These are phyloP conservation scores for Pythium guiyangense DNA, from an alignment of 352 stramenopile genomes.

Conservation along the genomic window DNA sequence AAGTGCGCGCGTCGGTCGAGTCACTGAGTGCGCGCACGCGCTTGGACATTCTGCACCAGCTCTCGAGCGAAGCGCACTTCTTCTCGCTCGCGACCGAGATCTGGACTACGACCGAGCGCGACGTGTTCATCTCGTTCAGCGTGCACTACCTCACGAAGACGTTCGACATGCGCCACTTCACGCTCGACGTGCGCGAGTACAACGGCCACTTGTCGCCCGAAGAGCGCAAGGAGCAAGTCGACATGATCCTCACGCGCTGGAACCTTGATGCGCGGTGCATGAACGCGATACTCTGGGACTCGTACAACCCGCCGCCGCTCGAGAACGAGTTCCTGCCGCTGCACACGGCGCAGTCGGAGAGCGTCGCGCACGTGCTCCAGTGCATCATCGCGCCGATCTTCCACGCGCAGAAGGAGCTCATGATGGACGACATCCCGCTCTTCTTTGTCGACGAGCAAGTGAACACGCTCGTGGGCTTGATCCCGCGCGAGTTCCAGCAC, in stretches of 20 bases:
- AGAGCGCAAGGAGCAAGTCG: slow-evolving; percentile 35
- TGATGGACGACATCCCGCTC: slow-evolving; percentile 30
- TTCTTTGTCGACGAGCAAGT: slow-evolving; percentile 44
- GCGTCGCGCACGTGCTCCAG: slow-evolving; percentile 37
- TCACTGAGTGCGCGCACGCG: slow-evolving; percentile 35
- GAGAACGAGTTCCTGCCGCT: slow-evolving; percentile 22
- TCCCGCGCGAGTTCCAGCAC: slow-evolving; percentile 28
- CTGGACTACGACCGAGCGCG: slow-evolving; percentile 37
- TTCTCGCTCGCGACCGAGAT: slow-evolving; percentile 42
- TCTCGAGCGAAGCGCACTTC: slow-evolving; percentile 40
- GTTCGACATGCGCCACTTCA: slow-evolving; percentile 40
- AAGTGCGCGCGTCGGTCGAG: slow-evolving; percentile 37
- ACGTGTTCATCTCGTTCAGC: slow-evolving; percentile 44
- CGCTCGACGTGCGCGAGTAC: slow-evolving; percentile 39
- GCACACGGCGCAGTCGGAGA: slow-evolving; percentile 32
- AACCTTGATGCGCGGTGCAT: slow-evolving; percentile 42
- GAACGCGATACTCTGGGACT: slow-evolving; percentile 45
- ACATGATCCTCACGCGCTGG: slow-evolving; percentile 35
- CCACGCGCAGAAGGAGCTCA: slow-evolving; percentile 25
- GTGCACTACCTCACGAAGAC: slow-evolving; percentile 40
- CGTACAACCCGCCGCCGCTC: slow-evolving; percentile 18
- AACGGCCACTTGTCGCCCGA: slow-evolving; percentile 34
- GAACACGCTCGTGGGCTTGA: slow-evolving; percentile 28
- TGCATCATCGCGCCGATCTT: slow-evolving; percentile 38
- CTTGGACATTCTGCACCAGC: slow-evolving; percentile 36